Evolutionary conservation across 73 alveolate species (phyloP), one percentile per base, ranked within the genome.

Genomic region (Paraurostyla sp.): DNA sequence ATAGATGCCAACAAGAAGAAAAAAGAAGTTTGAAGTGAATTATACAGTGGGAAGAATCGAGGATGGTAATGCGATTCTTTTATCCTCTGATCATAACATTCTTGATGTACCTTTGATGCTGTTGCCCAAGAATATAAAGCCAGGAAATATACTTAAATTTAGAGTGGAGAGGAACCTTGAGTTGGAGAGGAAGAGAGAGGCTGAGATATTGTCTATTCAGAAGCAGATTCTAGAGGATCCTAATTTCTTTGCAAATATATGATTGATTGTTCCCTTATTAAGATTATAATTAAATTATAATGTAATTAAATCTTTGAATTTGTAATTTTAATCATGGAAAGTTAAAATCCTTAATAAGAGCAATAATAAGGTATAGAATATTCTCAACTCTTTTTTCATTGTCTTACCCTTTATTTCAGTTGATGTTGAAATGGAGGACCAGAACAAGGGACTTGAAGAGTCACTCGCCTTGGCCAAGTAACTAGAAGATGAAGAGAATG

Each of bases 41-140:
- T 89, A 81, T 52, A 89, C 94, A 22, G 94, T 89, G 27, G 94
- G 94, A 0, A 42, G 94, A 71, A 89, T 89, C 3, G 94, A 89
- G 65, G 94, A 89, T 54, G 94, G 94, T 30, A 73, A 68, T 35
- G 94, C 94, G n/a, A 81, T 89, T 29, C 41, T 89, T 3, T 59
- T 89, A 0, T 56, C 88, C 40, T 59, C 76, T 50, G 92, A 89
- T 22, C 94, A 89, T 50, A 80, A 89, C 40, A 57, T 89, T 11
- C 40, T 89, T 0, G 92, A 80, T 7, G 88, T 89, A 1, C 94
- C 94, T 0, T 68, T 89, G 18, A 54, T 80, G 51, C 76, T 89
- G 0, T 63, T 89, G 16, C 94, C 94, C 9, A 68, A 51, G 20
- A 83, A 65, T n/a, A 89, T 89, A 13, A 75, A 71, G 48, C 92